Conservation (phyloP, 2,329 filamentous ascomycete species). For the Fusarium piperis region DNA sequence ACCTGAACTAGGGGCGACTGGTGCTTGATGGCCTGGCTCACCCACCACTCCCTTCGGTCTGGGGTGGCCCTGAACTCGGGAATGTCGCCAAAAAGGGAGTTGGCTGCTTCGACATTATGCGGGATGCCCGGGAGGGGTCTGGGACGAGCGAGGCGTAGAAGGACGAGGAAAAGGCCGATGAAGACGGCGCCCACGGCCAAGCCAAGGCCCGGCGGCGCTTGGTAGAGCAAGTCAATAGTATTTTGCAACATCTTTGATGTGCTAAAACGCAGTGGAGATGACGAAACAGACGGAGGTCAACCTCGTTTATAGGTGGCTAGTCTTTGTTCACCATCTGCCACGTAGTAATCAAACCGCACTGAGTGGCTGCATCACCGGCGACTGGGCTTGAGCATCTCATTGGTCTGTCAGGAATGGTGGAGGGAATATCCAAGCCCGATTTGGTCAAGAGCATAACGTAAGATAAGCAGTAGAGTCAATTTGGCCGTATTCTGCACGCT, state of each 20-base stretch:
- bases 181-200: background rate
- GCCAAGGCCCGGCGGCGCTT: background rate
- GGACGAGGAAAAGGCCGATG: background rate
- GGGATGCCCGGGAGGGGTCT: slow-evolving; percentile 30
- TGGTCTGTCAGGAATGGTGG: background rate
- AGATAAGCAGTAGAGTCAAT: background rate
- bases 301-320: background rate
- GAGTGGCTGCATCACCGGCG: background rate
- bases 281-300: background rate
- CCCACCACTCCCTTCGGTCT: slow-evolving; percentile 23
- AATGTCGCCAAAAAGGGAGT: slow-evolving; percentile 24
- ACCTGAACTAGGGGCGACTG: slow-evolving; percentile 23
- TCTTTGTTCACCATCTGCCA: background rate
- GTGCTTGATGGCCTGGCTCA: slow-evolving; percentile 8
- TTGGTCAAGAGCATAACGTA: background rate
- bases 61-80: slow-evolving; percentile 7
- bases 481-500: background rate
- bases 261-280: background rate
- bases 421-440: background rate
- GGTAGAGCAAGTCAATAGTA: background rate
- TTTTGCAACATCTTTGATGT: slow-evolving; percentile 2
- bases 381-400: background rate
- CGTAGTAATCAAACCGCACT: background rate
- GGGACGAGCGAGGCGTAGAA: slow-evolving; percentile 4
- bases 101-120: slow-evolving; percentile 19